Evolutionary conservation across 805 yeast genomes (phyloP), one percentile per base, ranked within the genome.

Genomic region (Tetrapisispora taiwanensis): DNA sequence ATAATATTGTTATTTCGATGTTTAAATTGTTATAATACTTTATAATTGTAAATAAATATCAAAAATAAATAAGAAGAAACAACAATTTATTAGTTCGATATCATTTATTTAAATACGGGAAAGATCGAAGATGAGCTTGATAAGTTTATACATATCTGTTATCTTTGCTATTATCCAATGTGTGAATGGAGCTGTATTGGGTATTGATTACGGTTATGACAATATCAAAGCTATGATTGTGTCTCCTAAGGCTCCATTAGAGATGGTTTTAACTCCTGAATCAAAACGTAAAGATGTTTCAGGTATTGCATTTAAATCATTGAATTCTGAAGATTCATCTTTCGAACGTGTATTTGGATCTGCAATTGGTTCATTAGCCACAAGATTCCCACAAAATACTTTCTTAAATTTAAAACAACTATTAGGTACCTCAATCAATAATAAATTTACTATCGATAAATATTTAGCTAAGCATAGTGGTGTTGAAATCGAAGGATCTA

Each of bases 221-320:
- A 84, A 71, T 68, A 76, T 88, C 20, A 92, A 92, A 60, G 87
- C 95, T 2, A 85, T 81, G 41, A 69, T 92, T 38, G 84, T 92
- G 34, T 95, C 96, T 0, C 97, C 97, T 0, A 86, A 88, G 12
- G 79, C 87, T 18, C 83, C 88, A 14, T 80, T 89, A 58, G 97
- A 92, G 56, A 74, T 92, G 34, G 81, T 92, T 13, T 68, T 92
- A 48, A 86, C 97, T 4, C 81, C 86, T 22, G 97, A 92, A 55
- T 82, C 95, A 3, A 86, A 88, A 64, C 73, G 98, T 46, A 92
- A 92, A 60, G 97, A 90, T 55, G 69, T 80, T 4, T 74, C 89
- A 4, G 96, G 94, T 1, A 53, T 92, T 12, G 80, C 84, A 0
- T 70, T 89, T 48, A 74, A 79, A 42, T 61, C 68, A 1, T 53